Percentiles rank a stretch among this genome's conserved stretches.
These are phyloP conservation scores for Beauveria sp. DNA, from an alignment of 2,329 filamentous ascomycete genomes.

Conservation along the genomic window DNA sequence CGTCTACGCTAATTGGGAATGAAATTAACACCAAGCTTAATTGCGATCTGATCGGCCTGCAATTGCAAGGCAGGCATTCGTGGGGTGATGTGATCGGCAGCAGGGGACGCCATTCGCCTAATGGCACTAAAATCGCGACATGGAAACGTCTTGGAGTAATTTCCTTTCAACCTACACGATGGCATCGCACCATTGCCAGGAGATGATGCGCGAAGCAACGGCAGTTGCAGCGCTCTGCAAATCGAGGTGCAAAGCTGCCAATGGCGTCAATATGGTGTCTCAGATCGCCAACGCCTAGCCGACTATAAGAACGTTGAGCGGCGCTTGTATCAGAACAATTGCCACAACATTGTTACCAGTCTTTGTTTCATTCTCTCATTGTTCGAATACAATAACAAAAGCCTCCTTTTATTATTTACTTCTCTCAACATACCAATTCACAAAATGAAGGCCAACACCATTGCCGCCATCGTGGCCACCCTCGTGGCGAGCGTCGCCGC, in stretches of 20 bases:
- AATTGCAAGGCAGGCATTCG: not conserved
- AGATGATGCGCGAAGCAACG: not conserved
- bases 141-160: conserved; percentile 4
- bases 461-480: conserved; percentile 2
- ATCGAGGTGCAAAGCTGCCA: not conserved
- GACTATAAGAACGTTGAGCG: not conserved
- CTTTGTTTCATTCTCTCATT: not conserved
- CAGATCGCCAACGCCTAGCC: not conserved
- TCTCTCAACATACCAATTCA: not conserved
- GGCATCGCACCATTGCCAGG: not conserved
- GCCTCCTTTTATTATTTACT: no score
- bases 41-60: not conserved
- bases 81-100: not conserved
- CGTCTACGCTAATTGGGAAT: not conserved
- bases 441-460: conserved; percentile 5
- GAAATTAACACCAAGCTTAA: not conserved
- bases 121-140: conserved; percentile 10
- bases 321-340: not conserved
- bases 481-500: conserved; percentile 1
- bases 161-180: not conserved
- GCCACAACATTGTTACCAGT: not conserved
- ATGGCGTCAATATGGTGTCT: conserved; percentile 10
- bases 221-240: not conserved
- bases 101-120: not conserved
- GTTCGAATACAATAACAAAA: not conserved